Base-by-base conservation (phyloP, 2,329 filamentous ascomycete genomes). In the Trichophyton rubrum region DNA sequence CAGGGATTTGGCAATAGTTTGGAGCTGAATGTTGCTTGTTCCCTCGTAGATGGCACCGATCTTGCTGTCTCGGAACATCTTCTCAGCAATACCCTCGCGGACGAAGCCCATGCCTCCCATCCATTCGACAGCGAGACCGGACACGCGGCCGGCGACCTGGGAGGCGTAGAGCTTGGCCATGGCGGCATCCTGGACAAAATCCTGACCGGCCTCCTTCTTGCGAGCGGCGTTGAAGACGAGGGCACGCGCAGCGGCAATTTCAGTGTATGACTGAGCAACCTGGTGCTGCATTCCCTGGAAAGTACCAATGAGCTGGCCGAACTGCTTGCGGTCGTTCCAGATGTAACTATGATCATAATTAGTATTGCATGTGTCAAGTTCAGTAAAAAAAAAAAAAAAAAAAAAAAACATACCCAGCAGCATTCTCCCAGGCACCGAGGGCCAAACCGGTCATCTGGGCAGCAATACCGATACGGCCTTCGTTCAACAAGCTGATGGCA, bases 271-370 rank as follows among this genome's bases (percentile, higher is more conserved):
- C 77, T 99, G 93, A 1, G 93, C 93, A 64, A 99, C 87, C 79
- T 99, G 93, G 79, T 96, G 91, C 78, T 97, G 92, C 93, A 99
- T 97, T 69, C 90, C 91, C 77, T 99, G 93, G 82, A 99, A 99
- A 73, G 95, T 89, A 69, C 93, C 93, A 62, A 99, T 86, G 60
- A 95, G 83, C 71, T 89, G 82, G 66, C 93, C 92, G 72, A 99
- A 99, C 78, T 99, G 93, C 79, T 89, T 90, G 69, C 93, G 88
- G 79, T 99, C 93, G 76, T 97, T 97, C 90, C 90, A 99, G 66
- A 90, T 90, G 77, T 99, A 97, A 64, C 82, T 85, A 59, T 24
- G 13, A 27, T 11, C 9, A n/a, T 6, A 17, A 43, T 57, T 51
- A 43, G 55, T 35, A 22, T 38, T 20, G 38, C 6, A 35, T 11